Conservation (phyloP, 1,139 yeast species). For the Eremothecium coryli region DNA sequence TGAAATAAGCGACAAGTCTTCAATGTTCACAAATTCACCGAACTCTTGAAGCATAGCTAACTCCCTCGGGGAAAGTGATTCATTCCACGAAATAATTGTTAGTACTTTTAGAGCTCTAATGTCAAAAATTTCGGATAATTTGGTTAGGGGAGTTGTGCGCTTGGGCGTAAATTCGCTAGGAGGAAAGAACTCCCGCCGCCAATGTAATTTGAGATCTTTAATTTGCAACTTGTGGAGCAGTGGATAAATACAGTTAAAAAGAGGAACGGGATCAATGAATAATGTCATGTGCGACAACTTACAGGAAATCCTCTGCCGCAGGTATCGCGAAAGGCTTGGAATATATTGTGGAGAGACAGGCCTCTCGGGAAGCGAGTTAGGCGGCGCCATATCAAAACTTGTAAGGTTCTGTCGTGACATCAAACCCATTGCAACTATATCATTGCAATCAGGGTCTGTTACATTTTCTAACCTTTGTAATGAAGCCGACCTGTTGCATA, state of each 20-base stretch:
- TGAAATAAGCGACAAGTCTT: conserved; percentile 35
- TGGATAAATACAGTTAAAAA: conserved; percentile 31
- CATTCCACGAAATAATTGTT: conserved; percentile 37
- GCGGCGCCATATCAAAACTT: conserved; percentile 37
- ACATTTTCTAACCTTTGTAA: conserved; percentile 33
- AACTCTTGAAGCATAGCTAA: conserved; percentile 32
- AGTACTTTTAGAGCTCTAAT: conserved; percentile 29
- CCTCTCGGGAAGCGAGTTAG: conserved; percentile 31
- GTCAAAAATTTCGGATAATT: conserved; percentile 33
- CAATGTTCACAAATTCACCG: conserved; percentile 29
- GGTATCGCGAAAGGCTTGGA: conserved; percentile 23
- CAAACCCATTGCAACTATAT: conserved; percentile 27
- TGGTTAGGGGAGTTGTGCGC: conserved; percentile 14
- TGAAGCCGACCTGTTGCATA: conserved; percentile 27
- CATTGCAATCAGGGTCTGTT: conserved; percentile 33
- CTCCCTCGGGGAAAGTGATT: conserved; percentile 26
- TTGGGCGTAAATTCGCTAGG: conserved; percentile 16
- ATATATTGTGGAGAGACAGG: conserved; percentile 28
- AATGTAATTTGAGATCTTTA: conserved; percentile 33
- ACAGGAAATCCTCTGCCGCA: conserved; percentile 25
- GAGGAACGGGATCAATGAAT: conserved; percentile 32
- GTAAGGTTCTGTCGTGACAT: conserved; percentile 23
- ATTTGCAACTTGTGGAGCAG: conserved; percentile 29
- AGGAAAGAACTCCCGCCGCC: conserved; percentile 34
- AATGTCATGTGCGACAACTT: conserved; percentile 29